Percentiles rank a stretch among this genome's conserved stretches.
Evolutionary conservation across 441 rosid genomes (phyloP).

Genomic region (Syzygium syzygioides): DNA sequence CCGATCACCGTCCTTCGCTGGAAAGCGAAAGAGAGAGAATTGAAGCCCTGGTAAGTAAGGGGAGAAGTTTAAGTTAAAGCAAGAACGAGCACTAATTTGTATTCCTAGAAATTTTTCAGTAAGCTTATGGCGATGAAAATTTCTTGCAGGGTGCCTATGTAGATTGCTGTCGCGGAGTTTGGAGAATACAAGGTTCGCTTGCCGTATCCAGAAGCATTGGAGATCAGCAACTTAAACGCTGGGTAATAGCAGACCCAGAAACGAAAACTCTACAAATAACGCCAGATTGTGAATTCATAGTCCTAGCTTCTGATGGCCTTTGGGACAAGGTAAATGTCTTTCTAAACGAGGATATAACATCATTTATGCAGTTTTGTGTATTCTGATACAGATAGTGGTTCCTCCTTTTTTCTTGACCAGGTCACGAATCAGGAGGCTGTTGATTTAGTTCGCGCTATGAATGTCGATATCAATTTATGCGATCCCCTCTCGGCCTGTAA

Average conservation of each 20-base stretch:
- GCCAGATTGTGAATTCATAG: conserved; percentile 64
- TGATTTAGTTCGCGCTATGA: neutral
- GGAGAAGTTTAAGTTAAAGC: neutral
- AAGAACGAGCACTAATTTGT: neutral
- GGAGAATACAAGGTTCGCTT: conserved; percentile 89
- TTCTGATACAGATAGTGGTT: neutral
- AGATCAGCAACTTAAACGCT: conserved; percentile 59
- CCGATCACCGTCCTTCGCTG: conserved; percentile 77
- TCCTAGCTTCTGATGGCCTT: conserved; percentile 89
- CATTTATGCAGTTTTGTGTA: neutral
- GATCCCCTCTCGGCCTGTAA: neutral
- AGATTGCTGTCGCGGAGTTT: conserved; percentile 58
- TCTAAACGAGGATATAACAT: neutral
- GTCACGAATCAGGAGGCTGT: neutral
- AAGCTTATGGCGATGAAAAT: neutral
- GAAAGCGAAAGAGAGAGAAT: conserved; percentile 62
- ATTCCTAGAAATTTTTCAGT: neutral
- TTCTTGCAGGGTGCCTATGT: conserved; percentile 87
- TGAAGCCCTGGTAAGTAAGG: conserved; percentile 45
- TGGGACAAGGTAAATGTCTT: conserved; percentile 75
- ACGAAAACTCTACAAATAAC: conserved; percentile 37
- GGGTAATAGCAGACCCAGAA: conserved; percentile 90
- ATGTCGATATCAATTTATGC: neutral
- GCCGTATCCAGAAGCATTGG: conserved; percentile 92
- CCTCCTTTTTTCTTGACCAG: neutral